Base-by-base conservation (phyloP, 345 rosid species). In the Zanthoxylum bungeanum region DNA sequence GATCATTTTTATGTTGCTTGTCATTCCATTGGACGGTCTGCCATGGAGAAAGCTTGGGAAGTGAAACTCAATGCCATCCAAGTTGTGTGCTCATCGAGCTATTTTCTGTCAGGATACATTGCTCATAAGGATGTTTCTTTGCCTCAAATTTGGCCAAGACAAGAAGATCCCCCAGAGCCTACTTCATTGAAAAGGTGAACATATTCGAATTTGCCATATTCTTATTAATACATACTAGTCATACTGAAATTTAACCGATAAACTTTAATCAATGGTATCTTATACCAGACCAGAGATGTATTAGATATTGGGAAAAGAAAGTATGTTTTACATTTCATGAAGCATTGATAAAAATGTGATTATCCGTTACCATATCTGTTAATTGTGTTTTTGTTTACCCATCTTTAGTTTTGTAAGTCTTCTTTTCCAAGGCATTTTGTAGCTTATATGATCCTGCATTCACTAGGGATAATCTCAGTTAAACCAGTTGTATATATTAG, bases 101-200 rank as follows among this genome's bases (percentile, higher is more conserved):
- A 86, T 74, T 83, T 78, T 64, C 73, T 88, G 11, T 77, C 83
- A 16, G 85, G 88, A 9, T 77, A 86, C 69, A 56, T 87, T 31
- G 22, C 86, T 80, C 93, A 88, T 61, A 88, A 86, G 75, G 90
- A 88, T 68, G 85, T 79, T 19, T 84, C 84, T 60, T 60, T 86
- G 70, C 93, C 93, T 33, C 90, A 84, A 74, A 74, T 86, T 69
- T 85, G 92, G 92, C 92, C 90, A 8, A 84, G 92, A 75, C 74
- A 72, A 17, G 81, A 74, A 27, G 85, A 84, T 31, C 89, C 88
- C 22, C 80, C 86, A 24, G 24, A 79, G 39, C 71, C 86, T 59
- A 60, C 74, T 31, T 78, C 85, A 19, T 75, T 80, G 10, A 71
- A 84, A 73, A 85, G 92, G 89, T 85, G 51, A 81, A 25, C 22